Percentiles rank a stretch among this genome's conserved stretches.
These are phyloP conservation scores for Nakazawaea sp. DNA, from an alignment of 805 yeast species.

Conservation along the genomic window DNA sequence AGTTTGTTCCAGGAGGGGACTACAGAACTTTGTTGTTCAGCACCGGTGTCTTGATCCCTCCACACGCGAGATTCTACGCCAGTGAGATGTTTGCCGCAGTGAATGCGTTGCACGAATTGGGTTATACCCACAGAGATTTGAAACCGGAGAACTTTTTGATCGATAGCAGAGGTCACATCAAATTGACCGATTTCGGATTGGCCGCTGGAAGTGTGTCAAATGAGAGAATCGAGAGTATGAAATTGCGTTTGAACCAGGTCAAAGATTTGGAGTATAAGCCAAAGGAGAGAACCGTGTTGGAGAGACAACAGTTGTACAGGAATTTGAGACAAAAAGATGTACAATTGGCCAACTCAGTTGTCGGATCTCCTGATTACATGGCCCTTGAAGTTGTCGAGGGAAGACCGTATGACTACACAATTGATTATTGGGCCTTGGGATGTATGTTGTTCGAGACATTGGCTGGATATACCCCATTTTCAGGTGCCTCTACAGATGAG, in stretches of 20 bases:
- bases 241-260: slow-evolving; percentile 53
- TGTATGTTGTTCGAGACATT: slow-evolving; percentile 95
- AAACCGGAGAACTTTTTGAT: slow-evolving; percentile 92
- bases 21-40: slow-evolving; percentile 90
- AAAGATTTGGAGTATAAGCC: slow-evolving; percentile 69
- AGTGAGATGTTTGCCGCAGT: slow-evolving; percentile 96
- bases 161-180: slow-evolving; percentile 86
- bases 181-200: slow-evolving; percentile 91
- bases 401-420: slow-evolving; percentile 87
- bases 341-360: slow-evolving; percentile 89
- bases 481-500: slow-evolving; percentile 90
- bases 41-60: slow-evolving; percentile 87
- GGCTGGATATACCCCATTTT: slow-evolving; percentile 96
- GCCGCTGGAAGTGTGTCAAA: slow-evolving; percentile 95
- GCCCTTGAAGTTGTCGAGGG: slow-evolving; percentile 97
- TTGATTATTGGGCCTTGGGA: slow-evolving; percentile 98
- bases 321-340: slow-evolving; percentile 72
- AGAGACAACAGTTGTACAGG: slow-evolving; percentile 82
- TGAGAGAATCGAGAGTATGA: slow-evolving; percentile 91
- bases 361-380: slow-evolving; percentile 99
- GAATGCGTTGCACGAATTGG: slow-evolving; percentile 87
- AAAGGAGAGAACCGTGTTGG: slow-evolving; percentile 67
- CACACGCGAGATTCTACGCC: slow-evolving; percentile 91
- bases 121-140: slow-evolving; percentile 94
- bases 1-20: slow-evolving; percentile 99